Evolutionary conservation across 441 rosid species (phyloP).

Genomic region (Metrosideros polymorpha): DNA sequence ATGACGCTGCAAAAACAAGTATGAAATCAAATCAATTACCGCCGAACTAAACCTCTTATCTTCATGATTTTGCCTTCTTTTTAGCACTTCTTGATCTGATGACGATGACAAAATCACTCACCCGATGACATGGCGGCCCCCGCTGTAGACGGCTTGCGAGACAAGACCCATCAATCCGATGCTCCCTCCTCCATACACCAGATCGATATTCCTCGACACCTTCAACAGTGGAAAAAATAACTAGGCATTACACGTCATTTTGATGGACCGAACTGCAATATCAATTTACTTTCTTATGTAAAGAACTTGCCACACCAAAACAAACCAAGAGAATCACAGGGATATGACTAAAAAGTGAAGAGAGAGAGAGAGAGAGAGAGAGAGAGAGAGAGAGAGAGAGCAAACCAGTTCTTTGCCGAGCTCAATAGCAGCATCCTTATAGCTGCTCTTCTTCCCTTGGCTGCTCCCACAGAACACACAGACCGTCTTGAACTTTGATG

Average conservation of each 20-base stretch:
- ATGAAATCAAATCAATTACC: neutral
- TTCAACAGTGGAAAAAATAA: neutral
- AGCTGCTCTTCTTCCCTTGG: conserved; percentile 70
- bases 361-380: neutral
- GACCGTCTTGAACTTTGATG: conserved; percentile 58
- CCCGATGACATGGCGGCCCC: conserved; percentile 81
- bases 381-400: neutral
- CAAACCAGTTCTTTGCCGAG: conserved; percentile 75
- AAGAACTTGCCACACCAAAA: neutral
- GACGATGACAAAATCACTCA: conserved; percentile 6
- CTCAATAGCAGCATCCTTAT: conserved; percentile 79
- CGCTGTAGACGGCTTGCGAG: conserved; percentile 57
- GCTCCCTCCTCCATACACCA: conserved; percentile 78
- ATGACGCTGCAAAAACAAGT: conserved; percentile 50
- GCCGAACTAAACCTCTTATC: neutral
- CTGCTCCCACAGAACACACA: conserved; percentile 97
- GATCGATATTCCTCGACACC: conserved; percentile 64
- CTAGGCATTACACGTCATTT: neutral
- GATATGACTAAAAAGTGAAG: neutral
- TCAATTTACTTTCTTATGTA: neutral
- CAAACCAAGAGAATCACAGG: neutral
- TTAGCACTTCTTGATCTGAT: neutral
- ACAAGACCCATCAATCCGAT: conserved; percentile 66
- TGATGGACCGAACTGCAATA: neutral
- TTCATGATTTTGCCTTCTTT: neutral